Evolutionary conservation across 345 rosid species (phyloP), one percentile per base, ranked within the genome.

Genomic region (Salix arbutifolia): DNA sequence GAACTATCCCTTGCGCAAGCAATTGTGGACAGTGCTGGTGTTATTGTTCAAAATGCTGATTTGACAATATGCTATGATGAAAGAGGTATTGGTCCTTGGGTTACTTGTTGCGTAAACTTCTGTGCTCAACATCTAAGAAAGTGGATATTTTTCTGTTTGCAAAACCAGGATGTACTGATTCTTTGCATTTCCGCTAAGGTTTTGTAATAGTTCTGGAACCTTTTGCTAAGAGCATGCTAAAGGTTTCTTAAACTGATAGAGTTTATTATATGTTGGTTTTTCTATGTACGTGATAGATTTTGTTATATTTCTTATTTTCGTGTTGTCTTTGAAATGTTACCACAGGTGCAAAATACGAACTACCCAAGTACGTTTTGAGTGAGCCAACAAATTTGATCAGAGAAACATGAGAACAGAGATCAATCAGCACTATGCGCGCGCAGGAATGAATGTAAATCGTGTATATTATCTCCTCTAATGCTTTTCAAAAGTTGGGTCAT

Each of bases 51-150:
- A 74, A 89, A 69, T 78, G 83, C 81, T 48, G 94, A 95, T 84
- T 86, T 95, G 85, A 88, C 98, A 68, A 62, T 90, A 75, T 89
- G 93, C 85, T 95, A 91, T 71, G 97, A 93, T 73, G 93, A 91
- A 84, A 91, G 93, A 90, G 97, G 98, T 93, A 71, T 65, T 0
- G 13, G 10, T 26, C 21, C 37, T 1, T 23, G 0, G 12, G 31
- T 30, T 10, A 40, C 7, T 65, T 77, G 12, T 64, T 12, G 31
- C 23, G 12, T 37, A 13, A 19, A 17, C 19, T 56, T 76, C 26
- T 26, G 17, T 7, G 4, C 8, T 35, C 28, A 26, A 25, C 60
- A 52, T 30, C 28, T 17, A 3, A 52, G 52, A 62, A 62, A 70
- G 53, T 50, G 30, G 50, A 7, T 6, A 30, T 64, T 28, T 19